Percentiles rank a stretch among this genome's conserved stretches.
These are phyloP conservation scores for Acer saccharum DNA, from an alignment of 345 rosid genomes.

Conservation along the genomic window DNA sequence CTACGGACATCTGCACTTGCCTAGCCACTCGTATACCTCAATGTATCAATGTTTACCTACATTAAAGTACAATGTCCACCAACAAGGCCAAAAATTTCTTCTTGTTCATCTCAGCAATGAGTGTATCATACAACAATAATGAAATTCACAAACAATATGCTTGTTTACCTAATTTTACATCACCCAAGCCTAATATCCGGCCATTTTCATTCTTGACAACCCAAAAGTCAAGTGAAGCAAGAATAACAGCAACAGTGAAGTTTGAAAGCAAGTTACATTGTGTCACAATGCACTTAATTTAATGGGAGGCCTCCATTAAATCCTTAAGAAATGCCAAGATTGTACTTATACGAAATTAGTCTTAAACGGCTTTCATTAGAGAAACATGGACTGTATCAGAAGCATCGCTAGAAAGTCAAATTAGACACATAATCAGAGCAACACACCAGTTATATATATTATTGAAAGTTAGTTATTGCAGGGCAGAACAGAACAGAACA, in stretches of 20 bases:
- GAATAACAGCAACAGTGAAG: conserved; percentile 49
- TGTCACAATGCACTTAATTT: background rate
- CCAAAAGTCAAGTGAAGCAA: conserved; percentile 56
- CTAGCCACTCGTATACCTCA: background rate
- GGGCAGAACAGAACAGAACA: background rate
- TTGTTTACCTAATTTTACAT: conserved; percentile 47
- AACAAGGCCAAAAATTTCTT: conserved; percentile 70
- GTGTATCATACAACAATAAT: conserved; percentile 26
- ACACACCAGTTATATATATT: background rate
- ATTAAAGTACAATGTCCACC: conserved; percentile 74
- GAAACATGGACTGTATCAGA: background rate
- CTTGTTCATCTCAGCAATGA: conserved; percentile 68
- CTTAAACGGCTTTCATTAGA: background rate
- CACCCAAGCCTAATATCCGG: conserved; percentile 49
- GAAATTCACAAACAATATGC: conserved; percentile 8
- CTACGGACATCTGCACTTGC: background rate
- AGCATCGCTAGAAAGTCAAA: background rate
- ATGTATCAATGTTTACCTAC: conserved; percentile 36
- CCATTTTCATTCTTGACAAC: conserved; percentile 60
- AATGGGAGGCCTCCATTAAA: background rate
- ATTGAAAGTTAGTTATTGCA: background rate
- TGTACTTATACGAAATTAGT: background rate
- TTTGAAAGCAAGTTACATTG: conserved; percentile 40
- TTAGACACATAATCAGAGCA: background rate
- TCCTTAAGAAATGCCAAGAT: background rate